phyloP scores from a whole-genome alignment of 2,329 filamentous ascomycete genomes.

The Pestalotiopsis sp. region DNA sequence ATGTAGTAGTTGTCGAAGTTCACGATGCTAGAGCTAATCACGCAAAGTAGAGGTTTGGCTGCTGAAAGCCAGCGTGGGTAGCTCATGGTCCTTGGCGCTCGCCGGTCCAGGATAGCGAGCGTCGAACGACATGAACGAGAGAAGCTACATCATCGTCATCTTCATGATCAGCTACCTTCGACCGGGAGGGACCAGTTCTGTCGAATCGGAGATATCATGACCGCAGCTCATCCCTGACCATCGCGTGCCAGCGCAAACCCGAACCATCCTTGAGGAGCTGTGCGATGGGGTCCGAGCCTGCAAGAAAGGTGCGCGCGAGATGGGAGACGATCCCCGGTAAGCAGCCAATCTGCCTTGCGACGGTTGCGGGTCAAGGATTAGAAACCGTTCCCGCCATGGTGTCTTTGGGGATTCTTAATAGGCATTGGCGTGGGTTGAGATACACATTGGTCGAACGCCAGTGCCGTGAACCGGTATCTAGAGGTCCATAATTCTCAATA shows the following conservation, averaged over 20 bases:
- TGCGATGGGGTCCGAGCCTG: constrained; percentile 21
- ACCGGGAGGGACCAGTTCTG: constrained; percentile 13
- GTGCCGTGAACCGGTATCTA: not conserved
- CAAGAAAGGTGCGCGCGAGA: constrained; percentile 14
- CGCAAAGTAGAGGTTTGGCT: not conserved
- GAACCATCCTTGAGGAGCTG: constrained; percentile 34
- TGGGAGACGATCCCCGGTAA: not conserved
- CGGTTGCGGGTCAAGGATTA: not conserved
- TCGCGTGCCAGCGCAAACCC: constrained; percentile 31
- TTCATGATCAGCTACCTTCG: constrained; percentile 20
- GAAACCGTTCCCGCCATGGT: constrained; percentile 5
- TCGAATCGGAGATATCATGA: constrained; percentile 32
- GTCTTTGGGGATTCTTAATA: not conserved
- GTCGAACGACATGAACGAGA: not conserved
- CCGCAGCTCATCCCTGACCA: constrained; percentile 21
- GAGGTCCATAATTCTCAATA: not conserved
- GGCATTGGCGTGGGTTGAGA: too few species aligned
- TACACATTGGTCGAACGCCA: not conserved
- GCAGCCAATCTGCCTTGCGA: constrained; percentile 19
- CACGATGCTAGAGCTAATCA: constrained; percentile 19
- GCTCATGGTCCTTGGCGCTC: not conserved
- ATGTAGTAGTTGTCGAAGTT: constrained; percentile 15
- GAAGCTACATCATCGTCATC: constrained; percentile 16
- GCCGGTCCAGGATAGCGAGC: not conserved
- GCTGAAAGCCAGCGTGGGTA: not conserved